phyloP scores from a whole-genome alignment of 345 rosid genomes.

The Psidium friedrichsthalianum region DNA sequence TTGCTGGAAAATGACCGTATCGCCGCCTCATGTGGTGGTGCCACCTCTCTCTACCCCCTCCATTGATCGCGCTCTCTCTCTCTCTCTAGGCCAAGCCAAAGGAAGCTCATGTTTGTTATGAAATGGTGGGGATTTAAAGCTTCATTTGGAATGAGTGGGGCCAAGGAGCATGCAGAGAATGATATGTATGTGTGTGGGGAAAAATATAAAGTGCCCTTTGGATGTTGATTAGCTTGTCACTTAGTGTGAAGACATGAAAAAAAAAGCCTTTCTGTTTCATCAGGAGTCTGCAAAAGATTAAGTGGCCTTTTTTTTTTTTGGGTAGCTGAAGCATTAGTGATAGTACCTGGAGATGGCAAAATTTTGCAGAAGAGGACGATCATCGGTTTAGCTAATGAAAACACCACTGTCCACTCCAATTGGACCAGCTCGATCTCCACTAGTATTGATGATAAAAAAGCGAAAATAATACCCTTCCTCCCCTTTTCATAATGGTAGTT shows the following conservation, averaged over 20 bases:
- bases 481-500: not conserved
- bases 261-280: not conserved
- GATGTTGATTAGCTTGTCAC: not conserved
- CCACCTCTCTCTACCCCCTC: not conserved
- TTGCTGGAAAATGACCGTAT: not conserved
- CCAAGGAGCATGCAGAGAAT: not conserved
- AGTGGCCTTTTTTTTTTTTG: not conserved
- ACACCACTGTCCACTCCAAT: constrained; percentile 4
- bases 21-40: not conserved
- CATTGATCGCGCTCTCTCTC: not conserved
- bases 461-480: not conserved
- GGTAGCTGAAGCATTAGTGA: not conserved
- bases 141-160: not conserved
- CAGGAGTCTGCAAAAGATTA: not conserved
- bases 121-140: not conserved
- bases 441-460: not conserved
- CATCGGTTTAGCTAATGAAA: constrained; percentile 1
- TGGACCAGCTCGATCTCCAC: constrained; percentile 13
- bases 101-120: not conserved
- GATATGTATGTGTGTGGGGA: not conserved
- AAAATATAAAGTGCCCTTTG: not conserved
- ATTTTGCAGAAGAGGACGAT: not conserved
- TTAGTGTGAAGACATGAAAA: not conserved
- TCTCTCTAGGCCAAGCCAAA: not conserved
- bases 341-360: not conserved